phyloP scores from a whole-genome alignment of 2,329 filamentous ascomycete genomes.

The Ascochyta koolunga region DNA sequence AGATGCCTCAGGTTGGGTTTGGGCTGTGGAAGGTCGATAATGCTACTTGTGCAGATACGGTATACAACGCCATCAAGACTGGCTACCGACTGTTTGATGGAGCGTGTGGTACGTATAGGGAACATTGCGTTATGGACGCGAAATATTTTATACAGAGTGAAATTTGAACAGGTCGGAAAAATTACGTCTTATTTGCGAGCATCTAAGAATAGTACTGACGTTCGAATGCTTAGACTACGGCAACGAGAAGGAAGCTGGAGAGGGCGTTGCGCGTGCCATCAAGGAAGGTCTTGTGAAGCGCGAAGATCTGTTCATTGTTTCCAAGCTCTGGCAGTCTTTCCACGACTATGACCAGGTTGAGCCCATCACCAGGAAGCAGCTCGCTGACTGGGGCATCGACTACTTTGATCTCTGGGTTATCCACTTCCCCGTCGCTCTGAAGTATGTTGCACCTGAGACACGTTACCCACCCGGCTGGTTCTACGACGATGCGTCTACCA shows the following conservation, averaged over 20 bases:
- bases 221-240: constrained; percentile 39
- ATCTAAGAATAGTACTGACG: neutral
- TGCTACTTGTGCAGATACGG: constrained; percentile 72
- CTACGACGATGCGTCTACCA: constrained; percentile 38
- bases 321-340: constrained; percentile 93
- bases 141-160: neutral
- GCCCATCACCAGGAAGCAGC: constrained; percentile 71
- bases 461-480: constrained; percentile 48
- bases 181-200: too few relatives aligned
- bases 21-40: constrained; percentile 86
- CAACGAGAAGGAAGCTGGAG: constrained; percentile 46
- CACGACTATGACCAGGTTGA: constrained; percentile 79
- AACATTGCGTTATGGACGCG: neutral
- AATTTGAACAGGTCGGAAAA: neutral
- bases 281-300: constrained; percentile 47
- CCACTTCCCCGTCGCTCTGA: constrained; percentile 70
- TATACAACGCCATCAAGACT: constrained; percentile 65
- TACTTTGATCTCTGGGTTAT: constrained; percentile 64
- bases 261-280: constrained; percentile 47
- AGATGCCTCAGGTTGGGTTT: constrained; percentile 79
- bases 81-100: constrained; percentile 41
- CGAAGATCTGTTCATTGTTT: constrained; percentile 88
- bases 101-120: constrained; percentile 20
- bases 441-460: constrained; percentile 52
- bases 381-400: constrained; percentile 55